A percentile compares a stretch with the other conserved stretches of the same genome.
Evolutionary conservation across 2,329 filamentous ascomycete species (phyloP).

Genomic region (Delphinella strobiligena): DNA sequence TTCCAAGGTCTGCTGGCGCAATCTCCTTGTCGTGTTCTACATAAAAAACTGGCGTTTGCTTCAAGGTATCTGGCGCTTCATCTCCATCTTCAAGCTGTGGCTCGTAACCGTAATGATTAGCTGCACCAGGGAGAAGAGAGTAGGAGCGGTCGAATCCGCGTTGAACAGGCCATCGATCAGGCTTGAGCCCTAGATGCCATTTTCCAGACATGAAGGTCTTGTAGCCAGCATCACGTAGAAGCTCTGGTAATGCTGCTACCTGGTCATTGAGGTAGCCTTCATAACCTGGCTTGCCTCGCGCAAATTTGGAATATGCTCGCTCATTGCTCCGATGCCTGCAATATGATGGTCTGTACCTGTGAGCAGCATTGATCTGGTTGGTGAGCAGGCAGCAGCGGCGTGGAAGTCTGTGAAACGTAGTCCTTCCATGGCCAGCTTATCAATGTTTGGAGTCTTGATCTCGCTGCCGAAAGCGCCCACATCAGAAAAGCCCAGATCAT

Average conservation of each 20-base stretch:
- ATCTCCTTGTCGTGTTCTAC: conserved; percentile 15
- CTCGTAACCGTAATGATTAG: conserved; percentile 27
- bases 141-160: conserved; percentile 21
- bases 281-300: conserved; percentile 20
- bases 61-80: conserved; percentile 9
- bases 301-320: conserved; percentile 16
- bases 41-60: conserved; percentile 13
- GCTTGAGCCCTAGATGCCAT: conserved; percentile 24
- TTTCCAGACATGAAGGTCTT: conserved; percentile 25
- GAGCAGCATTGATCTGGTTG: conserved; percentile 24
- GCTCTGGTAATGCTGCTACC: conserved; percentile 24
- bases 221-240: conserved; percentile 24
- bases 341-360: conserved; percentile 23
- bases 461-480: conserved; percentile 19
- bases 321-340: conserved; percentile 21
- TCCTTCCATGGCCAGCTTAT: conserved; percentile 10
- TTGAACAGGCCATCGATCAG: conserved; percentile 16
- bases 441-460: conserved; percentile 19
- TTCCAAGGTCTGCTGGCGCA: conserved; percentile 9
- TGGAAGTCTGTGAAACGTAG: conserved; percentile 19
- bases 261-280: conserved; percentile 24
- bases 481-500: conserved; percentile 22
- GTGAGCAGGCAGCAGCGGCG: conserved; percentile 21
- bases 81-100: conserved; percentile 16
- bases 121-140: conserved; percentile 17